Conservation (phyloP, 352 stramenopile species). For the Thalassiosira livingstoniorum region DNA sequence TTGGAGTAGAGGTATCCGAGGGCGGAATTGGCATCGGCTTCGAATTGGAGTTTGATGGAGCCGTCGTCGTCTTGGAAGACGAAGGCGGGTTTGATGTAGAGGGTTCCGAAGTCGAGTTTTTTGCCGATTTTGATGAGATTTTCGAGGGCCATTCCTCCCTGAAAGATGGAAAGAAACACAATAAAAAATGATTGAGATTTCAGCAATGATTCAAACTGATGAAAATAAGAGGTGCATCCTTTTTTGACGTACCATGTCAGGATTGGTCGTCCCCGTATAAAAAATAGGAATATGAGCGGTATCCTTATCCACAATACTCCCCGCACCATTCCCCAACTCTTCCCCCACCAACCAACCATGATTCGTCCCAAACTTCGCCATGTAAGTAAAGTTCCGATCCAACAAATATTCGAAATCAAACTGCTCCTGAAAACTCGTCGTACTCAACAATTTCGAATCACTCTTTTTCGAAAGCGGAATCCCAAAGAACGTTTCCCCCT, state of each 20-base stretch:
- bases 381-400: slow-evolving; percentile 66
- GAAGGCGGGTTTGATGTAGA: slow-evolving; percentile 67
- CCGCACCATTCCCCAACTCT: slow-evolving; percentile 49
- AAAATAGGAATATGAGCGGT: slow-evolving; percentile 66
- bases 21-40: slow-evolving; percentile 59
- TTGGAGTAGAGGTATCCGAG: slow-evolving; percentile 64
- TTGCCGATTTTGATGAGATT: slow-evolving; percentile 60
- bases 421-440: slow-evolving; percentile 60
- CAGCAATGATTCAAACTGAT: not conserved
- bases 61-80: slow-evolving; percentile 63
- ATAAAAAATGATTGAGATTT: slow-evolving; percentile 10
- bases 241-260: slow-evolving; percentile 50
- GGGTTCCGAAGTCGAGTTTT: slow-evolving; percentile 58
- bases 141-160: slow-evolving; percentile 61
- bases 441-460: slow-evolving; percentile 57
- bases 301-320: slow-evolving; percentile 65
- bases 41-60: slow-evolving; percentile 64
- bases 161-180: not conserved
- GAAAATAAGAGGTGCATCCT: not conserved
- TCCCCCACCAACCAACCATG: slow-evolving; percentile 67
- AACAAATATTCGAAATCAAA: slow-evolving; percentile 67
- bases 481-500: slow-evolving; percentile 67
- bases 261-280: slow-evolving; percentile 64
- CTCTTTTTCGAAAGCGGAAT: slow-evolving; percentile 53
- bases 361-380: slow-evolving; percentile 66